Base-by-base conservation (phyloP, 805 yeast species). In the Teunomyces kruisii region DNA sequence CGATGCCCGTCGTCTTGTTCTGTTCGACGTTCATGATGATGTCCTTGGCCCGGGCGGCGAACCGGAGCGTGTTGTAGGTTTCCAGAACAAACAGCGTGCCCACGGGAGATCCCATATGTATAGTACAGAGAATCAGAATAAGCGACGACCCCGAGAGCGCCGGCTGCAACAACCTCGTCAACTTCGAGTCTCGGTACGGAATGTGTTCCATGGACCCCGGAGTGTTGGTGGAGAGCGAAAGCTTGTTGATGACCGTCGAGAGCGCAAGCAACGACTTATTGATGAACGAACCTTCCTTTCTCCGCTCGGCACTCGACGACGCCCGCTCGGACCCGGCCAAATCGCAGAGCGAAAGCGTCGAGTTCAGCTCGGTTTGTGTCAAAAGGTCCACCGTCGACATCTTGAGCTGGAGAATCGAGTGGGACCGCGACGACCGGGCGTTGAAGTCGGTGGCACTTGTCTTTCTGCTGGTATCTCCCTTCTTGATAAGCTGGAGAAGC, bases 311-410 rank as follows among this genome's bases (percentile, higher is more conserved):
- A 55, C 84, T 83, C 9, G 80, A 67, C 0, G 87, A 74, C 2
- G 84, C 80, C 42, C 86, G 78, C 65, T 92, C 99, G n/a, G 96
- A 86, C 24, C 99, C 99, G 0, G 99, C 99, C 57, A 92, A 76
- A 67, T 92, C 99, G 70, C 98, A 92, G 45, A 92, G 73, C 28
- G 92, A 88, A 27, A 92, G 77, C 0, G 89, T 82, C 29, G 90
- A 77, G 31, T 71, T 64, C 12, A 65, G 67, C 43, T 72, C 76
- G 0, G 59, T 52, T 4, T 73, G 75, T 9, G 70, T 64, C 0
- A 57, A 50, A 9, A 68, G 44, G 59, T 77, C 78, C 1, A 74
- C 68, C 4, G 71, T 62, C 2, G 70, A 69, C 13, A 92, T 59
- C 46, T 81, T 72, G 15, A 94, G 74, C 60, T 87, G 83, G 6